Percentiles rank a stretch among this genome's conserved stretches.
phyloP scores from a whole-genome alignment of 306 rosid species.

The Lupinus albus region DNA sequence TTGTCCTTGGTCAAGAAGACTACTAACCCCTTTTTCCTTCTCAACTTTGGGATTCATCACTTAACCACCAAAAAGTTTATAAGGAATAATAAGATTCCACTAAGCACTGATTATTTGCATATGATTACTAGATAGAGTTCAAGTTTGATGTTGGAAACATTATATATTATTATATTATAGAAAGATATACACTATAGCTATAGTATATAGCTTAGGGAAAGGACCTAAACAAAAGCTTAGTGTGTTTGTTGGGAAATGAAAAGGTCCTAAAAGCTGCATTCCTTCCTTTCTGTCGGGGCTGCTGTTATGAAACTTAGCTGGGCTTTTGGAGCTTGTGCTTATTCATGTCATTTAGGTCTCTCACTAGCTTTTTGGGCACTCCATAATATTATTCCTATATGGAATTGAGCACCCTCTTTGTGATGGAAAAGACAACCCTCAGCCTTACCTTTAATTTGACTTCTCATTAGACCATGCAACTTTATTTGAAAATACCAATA shows the following conservation, averaged over 20 bases:
- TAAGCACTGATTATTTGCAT: conserved; percentile 49
- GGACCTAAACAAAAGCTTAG: conserved; percentile 61
- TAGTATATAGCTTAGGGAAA: conserved; percentile 37
- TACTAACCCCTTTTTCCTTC: background rate
- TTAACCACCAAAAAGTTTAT: conserved; percentile 37
- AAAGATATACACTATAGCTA: conserved; percentile 36
- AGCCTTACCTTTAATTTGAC: too few relatives aligned
- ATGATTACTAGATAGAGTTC: conserved; percentile 42
- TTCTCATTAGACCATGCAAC: conserved; percentile 35
- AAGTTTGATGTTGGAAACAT: conserved; percentile 24
- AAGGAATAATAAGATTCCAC: conserved; percentile 27
- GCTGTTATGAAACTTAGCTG: conserved; percentile 69
- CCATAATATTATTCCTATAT: conserved; percentile 32
- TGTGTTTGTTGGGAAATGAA: conserved; percentile 84
- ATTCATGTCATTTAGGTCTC: conserved; percentile 56
- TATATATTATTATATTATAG: background rate
- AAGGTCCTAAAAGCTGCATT: conserved; percentile 84
- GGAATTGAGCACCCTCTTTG: conserved; percentile 44
- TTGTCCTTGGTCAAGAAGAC: conserved; percentile 25
- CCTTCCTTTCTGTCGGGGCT: conserved; percentile 93
- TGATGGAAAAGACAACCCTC: conserved; percentile 47
- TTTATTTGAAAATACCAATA: background rate
- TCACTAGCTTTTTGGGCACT: conserved; percentile 41
- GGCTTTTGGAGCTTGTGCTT: conserved; percentile 75
- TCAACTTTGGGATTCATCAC: conserved; percentile 32